Percentiles rank a stretch among this genome's conserved stretches.
Evolutionary conservation across 2,329 filamentous ascomycete species (phyloP).

Genomic region (Canariomyces notabilis): DNA sequence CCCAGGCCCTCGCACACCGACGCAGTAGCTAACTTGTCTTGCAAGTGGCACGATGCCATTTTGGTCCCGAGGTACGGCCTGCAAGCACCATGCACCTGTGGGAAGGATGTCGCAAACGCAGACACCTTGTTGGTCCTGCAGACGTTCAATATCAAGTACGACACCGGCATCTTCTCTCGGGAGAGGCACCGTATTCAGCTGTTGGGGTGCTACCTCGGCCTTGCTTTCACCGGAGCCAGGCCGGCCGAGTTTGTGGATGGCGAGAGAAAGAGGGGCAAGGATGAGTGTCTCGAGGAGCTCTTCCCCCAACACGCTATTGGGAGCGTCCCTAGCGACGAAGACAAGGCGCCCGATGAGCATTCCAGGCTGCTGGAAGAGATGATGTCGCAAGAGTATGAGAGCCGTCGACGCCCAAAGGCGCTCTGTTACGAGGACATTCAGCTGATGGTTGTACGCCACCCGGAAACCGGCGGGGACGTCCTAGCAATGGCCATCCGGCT

Average conservation of each 20-base stretch:
- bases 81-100: too few species aligned
- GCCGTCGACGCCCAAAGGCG: constrained; percentile 17
- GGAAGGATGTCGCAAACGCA: too few species aligned
- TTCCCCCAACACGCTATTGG: too few species aligned
- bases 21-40: background rate
- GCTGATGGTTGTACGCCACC: constrained; percentile 29
- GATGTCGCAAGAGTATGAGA: too few species aligned
- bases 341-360: too few species aligned
- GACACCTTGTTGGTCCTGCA: too few species aligned
- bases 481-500: constrained; percentile 29
- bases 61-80: too few species aligned
- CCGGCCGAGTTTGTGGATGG: constrained; percentile 28
- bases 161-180: too few species aligned
- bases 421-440: constrained; percentile 31
- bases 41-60: background rate
- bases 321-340: too few species aligned
- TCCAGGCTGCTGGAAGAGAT: too few species aligned
- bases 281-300: constrained; percentile 3
- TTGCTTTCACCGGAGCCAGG: constrained; percentile 27
- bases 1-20: background rate
- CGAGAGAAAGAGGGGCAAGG: constrained; percentile 26
- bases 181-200: constrained; percentile 18
- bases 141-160: too few species aligned
- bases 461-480: constrained; percentile 18
- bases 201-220: constrained; percentile 24